Percentiles rank a stretch among this genome's conserved stretches.
Conservation (phyloP, 495 filamentous ascomycete genomes). For the Evernia prunastri region DNA sequence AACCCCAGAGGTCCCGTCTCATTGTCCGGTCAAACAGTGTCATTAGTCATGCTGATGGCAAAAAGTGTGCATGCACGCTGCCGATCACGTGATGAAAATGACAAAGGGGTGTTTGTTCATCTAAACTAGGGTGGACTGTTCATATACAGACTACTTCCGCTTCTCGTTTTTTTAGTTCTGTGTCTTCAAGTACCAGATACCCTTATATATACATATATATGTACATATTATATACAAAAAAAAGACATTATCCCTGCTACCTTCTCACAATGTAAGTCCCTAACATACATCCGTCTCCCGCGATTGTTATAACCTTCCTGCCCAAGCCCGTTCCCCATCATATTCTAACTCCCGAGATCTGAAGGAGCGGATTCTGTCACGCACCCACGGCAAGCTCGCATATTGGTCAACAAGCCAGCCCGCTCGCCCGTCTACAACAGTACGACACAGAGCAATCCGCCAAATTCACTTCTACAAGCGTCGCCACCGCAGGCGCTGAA, state of each 20-base stretch:
- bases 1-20: not conserved
- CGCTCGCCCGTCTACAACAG: not conserved
- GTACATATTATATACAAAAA: not conserved
- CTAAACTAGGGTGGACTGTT: not conserved
- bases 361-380: not conserved
- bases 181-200: not conserved
- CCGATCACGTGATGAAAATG: not conserved
- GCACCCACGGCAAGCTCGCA: not conserved
- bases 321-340: not conserved
- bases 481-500: too few relatives aligned
- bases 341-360: not conserved
- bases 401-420: not conserved
- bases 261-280: not conserved
- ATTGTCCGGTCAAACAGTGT: not conserved
- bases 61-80: not conserved
- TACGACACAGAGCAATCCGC: not conserved
- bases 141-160: not conserved
- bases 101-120: not conserved
- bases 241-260: not conserved
- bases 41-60: too few relatives aligned
- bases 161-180: not conserved
- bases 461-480: too few relatives aligned
- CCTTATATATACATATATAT: not conserved
- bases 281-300: not conserved
- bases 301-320: not conserved